These are phyloP conservation scores for Trichoderma sp. DNA, from an alignment of 2,329 filamentous ascomycete species.

Conservation along the genomic window DNA sequence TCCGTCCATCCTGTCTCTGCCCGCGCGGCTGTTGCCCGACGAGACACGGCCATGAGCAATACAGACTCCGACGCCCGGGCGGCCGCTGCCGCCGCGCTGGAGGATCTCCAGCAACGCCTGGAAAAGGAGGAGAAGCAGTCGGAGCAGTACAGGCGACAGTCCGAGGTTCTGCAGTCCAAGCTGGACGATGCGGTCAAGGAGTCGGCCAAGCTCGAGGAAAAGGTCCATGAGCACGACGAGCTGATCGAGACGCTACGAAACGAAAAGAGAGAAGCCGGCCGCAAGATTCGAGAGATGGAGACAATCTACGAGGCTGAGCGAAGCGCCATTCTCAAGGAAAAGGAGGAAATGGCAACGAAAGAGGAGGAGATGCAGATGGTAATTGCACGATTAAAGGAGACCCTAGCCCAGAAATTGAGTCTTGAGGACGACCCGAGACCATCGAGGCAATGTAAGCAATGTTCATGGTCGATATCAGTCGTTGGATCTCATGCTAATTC, in stretches of 20 bases:
- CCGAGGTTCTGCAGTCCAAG: constrained; percentile 79
- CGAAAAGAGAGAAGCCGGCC: constrained; percentile 79
- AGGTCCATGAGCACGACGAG: constrained; percentile 82
- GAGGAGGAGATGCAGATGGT: constrained; percentile 90
- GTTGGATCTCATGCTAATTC: constrained; percentile 26
- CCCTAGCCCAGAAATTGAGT: constrained; percentile 71
- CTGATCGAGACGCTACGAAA: constrained; percentile 77
- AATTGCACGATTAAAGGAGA: constrained; percentile 90
- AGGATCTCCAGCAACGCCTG: constrained; percentile 81
- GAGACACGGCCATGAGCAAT: constrained; percentile 49
- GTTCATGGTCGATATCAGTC: neutral
- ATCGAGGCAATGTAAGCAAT: constrained; percentile 57
- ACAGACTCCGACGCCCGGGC: constrained; percentile 74
- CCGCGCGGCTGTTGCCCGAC: constrained; percentile 67
- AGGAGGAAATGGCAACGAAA: constrained; percentile 79
- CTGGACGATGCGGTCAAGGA: constrained; percentile 83
- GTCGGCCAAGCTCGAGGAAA: constrained; percentile 84
- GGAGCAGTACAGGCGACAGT: constrained; percentile 80
- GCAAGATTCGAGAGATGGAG: constrained; percentile 88
- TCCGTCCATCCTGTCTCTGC: constrained; percentile 75
- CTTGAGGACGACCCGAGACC: constrained; percentile 57
- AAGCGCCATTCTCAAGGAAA: constrained; percentile 83
- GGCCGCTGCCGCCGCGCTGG: constrained; percentile 74
- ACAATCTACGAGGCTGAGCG: constrained; percentile 90
- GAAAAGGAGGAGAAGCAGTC: constrained; percentile 76